A percentile compares a stretch with the other conserved stretches of the same genome.
phyloP scores from a whole-genome alignment of 768 basidiomycete genomes.

The Cyclocybe cylindracea region DNA sequence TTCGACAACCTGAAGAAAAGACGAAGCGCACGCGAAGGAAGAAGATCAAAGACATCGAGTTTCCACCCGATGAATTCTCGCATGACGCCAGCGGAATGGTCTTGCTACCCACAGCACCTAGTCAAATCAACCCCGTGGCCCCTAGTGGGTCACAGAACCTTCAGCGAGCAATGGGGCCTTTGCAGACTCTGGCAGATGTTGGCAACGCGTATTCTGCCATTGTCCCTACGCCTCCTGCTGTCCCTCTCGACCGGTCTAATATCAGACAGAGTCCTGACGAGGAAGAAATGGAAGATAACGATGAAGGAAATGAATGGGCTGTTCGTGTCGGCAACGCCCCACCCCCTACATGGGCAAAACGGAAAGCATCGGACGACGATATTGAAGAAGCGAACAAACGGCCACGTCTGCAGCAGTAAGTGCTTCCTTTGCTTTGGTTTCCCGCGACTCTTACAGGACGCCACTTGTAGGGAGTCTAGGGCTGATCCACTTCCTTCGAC shows the following conservation, averaged over 20 bases:
- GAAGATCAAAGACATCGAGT: slow-evolving; percentile 32
- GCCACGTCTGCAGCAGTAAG: slow-evolving; percentile 39
- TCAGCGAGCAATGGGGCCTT: slow-evolving; percentile 13
- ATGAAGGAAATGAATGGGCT: slow-evolving; percentile 63
- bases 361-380: slow-evolving; percentile 43
- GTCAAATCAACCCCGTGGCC: slow-evolving; percentile 5
- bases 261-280: slow-evolving; percentile 50
- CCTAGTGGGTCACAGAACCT: slow-evolving; percentile 15
- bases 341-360: slow-evolving; percentile 72
- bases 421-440: not conserved
- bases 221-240: slow-evolving; percentile 18
- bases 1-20: slow-evolving; percentile 74
- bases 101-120: slow-evolving; percentile 7
- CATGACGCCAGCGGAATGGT: slow-evolving; percentile 4
- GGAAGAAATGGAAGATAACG: slow-evolving; percentile 64
- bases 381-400: slow-evolving; percentile 41
- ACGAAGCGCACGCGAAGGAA: slow-evolving; percentile 57
- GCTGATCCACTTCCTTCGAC: slow-evolving; percentile 3
- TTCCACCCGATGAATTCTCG: slow-evolving; percentile 14
- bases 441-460: slow-evolving; percentile 1
- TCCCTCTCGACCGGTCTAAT: slow-evolving; percentile 30
- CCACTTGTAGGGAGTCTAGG: not conserved
- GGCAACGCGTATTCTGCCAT: slow-evolving; percentile 20
- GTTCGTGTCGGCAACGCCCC: slow-evolving; percentile 62
- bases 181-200: slow-evolving; percentile 20